phyloP scores from a whole-genome alignment of 2,329 filamentous ascomycete genomes.

The Diaporthe caulivora region DNA sequence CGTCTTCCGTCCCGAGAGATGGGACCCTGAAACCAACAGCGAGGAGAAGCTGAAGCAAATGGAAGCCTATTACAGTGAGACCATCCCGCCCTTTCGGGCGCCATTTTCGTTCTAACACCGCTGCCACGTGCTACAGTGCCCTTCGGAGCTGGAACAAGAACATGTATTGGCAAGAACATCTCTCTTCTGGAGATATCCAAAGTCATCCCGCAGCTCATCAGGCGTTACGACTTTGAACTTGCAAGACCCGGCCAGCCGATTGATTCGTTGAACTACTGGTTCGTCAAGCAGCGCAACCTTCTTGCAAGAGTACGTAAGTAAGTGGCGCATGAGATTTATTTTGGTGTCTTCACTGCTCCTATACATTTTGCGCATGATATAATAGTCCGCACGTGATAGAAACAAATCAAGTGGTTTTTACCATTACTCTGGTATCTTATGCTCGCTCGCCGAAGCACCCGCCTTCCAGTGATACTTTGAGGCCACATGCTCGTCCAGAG shows the following conservation, averaged over 20 bases:
- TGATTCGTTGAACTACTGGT: not conserved
- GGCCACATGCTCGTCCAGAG: constrained; percentile 54
- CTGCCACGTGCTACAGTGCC: constrained; percentile 43
- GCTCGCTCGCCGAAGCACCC: constrained; percentile 46
- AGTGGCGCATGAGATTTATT: not conserved
- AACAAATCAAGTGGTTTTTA: not conserved
- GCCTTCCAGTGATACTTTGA: constrained; percentile 55
- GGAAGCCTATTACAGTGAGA: constrained; percentile 8
- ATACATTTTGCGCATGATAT: not conserved
- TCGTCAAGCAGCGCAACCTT: constrained; percentile 1
- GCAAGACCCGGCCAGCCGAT: not conserved
- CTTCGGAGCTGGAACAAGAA: constrained; percentile 63
- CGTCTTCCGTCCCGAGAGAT: constrained; percentile 68
- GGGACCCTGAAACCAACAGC: constrained; percentile 46
- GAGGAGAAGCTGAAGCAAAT: constrained; percentile 14
- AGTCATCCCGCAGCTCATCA: constrained; percentile 24
- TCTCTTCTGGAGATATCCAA: constrained; percentile 30
- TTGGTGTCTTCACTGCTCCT: not conserved
- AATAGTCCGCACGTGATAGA: not conserved
- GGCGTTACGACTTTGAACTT: constrained; percentile 23
- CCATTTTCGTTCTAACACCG: not conserved
- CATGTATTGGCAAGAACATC: constrained; percentile 54
- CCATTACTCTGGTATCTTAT: constrained; percentile 43
- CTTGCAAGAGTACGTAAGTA: not conserved
- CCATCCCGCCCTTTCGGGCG: not conserved